These are phyloP conservation scores for Alloascoidea africana DNA, from an alignment of 805 yeast genomes.

Conservation along the genomic window DNA sequence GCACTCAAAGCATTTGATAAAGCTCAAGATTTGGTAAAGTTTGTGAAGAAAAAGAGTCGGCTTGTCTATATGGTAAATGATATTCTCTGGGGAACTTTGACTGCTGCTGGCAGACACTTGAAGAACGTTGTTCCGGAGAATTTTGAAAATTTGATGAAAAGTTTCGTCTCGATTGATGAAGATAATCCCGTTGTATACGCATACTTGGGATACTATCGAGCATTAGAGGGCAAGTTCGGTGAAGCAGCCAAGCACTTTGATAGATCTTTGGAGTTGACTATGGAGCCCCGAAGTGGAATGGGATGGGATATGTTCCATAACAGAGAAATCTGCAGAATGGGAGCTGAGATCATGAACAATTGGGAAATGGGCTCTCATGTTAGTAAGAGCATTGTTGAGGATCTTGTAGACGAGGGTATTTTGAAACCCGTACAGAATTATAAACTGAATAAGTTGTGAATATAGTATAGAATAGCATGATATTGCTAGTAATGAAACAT, in stretches of 20 bases:
- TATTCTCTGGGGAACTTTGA: slow-evolving; percentile 1
- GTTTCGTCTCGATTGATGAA: neutral
- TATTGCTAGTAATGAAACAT: too few relatives aligned
- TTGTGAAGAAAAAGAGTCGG: neutral
- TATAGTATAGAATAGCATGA: too few relatives aligned
- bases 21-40: neutral
- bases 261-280: neutral
- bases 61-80: neutral
- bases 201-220: neutral
- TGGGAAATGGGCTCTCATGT: slow-evolving; percentile 1
- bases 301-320: slow-evolving; percentile 1
- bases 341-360: neutral
- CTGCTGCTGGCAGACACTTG: neutral
- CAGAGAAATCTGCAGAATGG: neutral
- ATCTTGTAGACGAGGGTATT: neutral
- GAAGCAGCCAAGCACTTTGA: neutral
- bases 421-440: slow-evolving; percentile 1
- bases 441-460: neutral
- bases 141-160: neutral
- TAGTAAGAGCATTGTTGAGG: slow-evolving; percentile 1
- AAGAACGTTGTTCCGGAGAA: neutral
- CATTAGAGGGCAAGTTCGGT: neutral
- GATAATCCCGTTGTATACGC: slow-evolving; percentile 1
- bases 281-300: neutral
- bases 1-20: neutral